phyloP scores from a whole-genome alignment of 768 basidiomycete genomes.

The Leccinellum albellum region DNA sequence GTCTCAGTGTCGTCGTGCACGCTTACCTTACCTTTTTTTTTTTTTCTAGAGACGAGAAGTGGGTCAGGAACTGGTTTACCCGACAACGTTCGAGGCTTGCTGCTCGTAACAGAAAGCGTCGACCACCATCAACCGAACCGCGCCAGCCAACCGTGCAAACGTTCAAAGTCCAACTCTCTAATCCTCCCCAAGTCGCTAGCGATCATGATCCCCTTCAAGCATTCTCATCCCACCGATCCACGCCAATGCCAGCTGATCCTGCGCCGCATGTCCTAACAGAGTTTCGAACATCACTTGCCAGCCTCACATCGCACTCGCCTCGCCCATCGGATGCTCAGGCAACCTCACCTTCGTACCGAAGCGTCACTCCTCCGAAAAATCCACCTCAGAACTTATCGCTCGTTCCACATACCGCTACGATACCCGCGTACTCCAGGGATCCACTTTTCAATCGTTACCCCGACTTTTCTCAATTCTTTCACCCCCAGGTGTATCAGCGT shows the following conservation, averaged over 20 bases:
- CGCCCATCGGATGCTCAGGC: background rate
- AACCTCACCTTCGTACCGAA: background rate
- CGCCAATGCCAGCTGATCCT: slow-evolving; percentile 2
- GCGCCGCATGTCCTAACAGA: background rate
- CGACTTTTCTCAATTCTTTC: slow-evolving; percentile 32
- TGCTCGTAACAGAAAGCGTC: slow-evolving; percentile 10
- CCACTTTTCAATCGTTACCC: slow-evolving; percentile 31
- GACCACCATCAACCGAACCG: background rate
- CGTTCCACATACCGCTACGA: background rate
- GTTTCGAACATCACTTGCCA: background rate
- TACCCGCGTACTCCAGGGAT: slow-evolving; percentile 28
- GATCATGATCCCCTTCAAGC: background rate
- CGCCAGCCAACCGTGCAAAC: slow-evolving; percentile 3
- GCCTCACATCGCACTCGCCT: background rate
- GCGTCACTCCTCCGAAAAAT: background rate
- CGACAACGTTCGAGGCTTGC: slow-evolving; percentile 24
- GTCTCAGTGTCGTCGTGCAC: background rate
- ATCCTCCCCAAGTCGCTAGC: background rate
- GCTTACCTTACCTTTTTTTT: background rate
- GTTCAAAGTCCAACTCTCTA: slow-evolving; percentile 12
- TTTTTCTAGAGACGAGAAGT: slow-evolving; percentile 23
- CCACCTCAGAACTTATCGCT: background rate
- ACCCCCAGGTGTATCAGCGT: slow-evolving; percentile 12
- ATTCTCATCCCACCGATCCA: background rate
- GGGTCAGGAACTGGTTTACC: slow-evolving; percentile 30